Evolutionary conservation across 2,329 filamentous ascomycete species (phyloP).

Genomic region (Stachybotrys echinatus): DNA sequence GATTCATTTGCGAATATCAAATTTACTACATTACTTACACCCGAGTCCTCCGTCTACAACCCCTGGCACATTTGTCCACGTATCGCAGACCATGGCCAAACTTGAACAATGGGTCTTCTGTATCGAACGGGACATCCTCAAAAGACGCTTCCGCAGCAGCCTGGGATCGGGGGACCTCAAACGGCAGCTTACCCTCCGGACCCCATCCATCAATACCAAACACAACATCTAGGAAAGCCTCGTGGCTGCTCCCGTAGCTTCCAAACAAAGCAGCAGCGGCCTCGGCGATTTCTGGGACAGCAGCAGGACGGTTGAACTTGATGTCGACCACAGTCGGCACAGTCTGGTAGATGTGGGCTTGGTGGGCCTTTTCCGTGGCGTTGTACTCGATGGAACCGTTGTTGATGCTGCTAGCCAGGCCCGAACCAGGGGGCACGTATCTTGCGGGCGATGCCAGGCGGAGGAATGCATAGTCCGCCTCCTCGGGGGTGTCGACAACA

Average conservation of each 20-base stretch:
- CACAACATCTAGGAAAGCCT: slow-evolving; percentile 38
- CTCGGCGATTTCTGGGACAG: neutral
- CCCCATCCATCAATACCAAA: slow-evolving; percentile 23
- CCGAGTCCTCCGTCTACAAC: neutral
- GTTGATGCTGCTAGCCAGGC: slow-evolving; percentile 32
- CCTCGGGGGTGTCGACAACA: slow-evolving; percentile 26
- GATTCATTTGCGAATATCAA: too few species aligned
- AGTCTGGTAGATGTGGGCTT: slow-evolving; percentile 26
- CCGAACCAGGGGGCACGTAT: slow-evolving; percentile 19
- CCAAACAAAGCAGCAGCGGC: slow-evolving; percentile 25
- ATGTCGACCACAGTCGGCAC: slow-evolving; percentile 38
- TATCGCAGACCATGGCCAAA: slow-evolving; percentile 24
- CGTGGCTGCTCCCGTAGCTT: slow-evolving; percentile 32
- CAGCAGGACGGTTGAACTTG: neutral
- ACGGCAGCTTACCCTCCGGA: slow-evolving; percentile 27
- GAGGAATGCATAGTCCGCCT: slow-evolving; percentile 35
- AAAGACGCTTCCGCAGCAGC: slow-evolving; percentile 30
- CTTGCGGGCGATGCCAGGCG: slow-evolving; percentile 33
- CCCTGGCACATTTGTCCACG: slow-evolving; percentile 14
- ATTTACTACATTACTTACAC: too few species aligned
- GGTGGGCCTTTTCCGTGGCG: slow-evolving; percentile 15
- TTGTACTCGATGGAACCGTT: slow-evolving; percentile 35
- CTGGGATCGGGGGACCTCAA: slow-evolving; percentile 39
- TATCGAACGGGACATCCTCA: slow-evolving; percentile 23
- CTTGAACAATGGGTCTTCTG: slow-evolving; percentile 18